These are phyloP conservation scores for Platanthera zijinensis DNA, from an alignment of 106 monocot species.

Conservation along the genomic window DNA sequence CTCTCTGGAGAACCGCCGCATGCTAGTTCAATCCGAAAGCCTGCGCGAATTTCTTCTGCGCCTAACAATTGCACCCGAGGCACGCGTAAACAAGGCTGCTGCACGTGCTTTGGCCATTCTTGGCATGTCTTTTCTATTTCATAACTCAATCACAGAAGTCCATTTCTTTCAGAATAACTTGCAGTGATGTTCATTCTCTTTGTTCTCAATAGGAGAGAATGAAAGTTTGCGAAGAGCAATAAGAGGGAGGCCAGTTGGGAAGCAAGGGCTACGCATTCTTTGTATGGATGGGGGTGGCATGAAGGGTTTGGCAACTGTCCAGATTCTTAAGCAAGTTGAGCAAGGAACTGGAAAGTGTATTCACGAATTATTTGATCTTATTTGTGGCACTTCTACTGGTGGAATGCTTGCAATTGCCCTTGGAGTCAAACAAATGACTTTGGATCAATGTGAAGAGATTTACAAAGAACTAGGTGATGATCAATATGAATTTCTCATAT, in stretches of 20 bases:
- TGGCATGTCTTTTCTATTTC: slow-evolving; percentile 34
- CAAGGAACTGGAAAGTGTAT: slow-evolving; percentile 87
- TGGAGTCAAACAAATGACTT: slow-evolving; percentile 80
- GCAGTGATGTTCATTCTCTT: not conserved
- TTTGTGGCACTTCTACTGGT: slow-evolving; percentile 97
- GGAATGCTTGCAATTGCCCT: slow-evolving; percentile 99
- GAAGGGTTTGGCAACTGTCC: slow-evolving; percentile 95
- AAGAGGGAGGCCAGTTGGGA: slow-evolving; percentile 64
- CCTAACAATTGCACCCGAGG: slow-evolving; percentile 41
- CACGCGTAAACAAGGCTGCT: slow-evolving; percentile 74
- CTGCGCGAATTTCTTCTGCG: slow-evolving; percentile 78
- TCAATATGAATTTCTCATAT: not conserved
- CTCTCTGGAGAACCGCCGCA: slow-evolving; percentile 77
- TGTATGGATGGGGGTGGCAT: slow-evolving; percentile 99
- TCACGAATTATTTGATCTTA: slow-evolving; percentile 96
- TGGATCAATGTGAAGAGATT: slow-evolving; percentile 96
- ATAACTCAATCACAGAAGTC: not conserved
- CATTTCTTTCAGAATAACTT: slow-evolving; percentile 4
- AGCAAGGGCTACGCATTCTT: slow-evolving; percentile 77
- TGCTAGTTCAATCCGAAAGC: slow-evolving; percentile 72
- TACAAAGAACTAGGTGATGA: slow-evolving; percentile 82
- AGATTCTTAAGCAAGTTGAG: slow-evolving; percentile 94
- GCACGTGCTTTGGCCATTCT: slow-evolving; percentile 99
- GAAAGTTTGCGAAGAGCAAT: slow-evolving; percentile 80
- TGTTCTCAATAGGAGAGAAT: slow-evolving; percentile 67